Evolutionary conservation across 1,284 basidiomycete species (phyloP), one percentile per base, ranked within the genome.

Genomic region (Tilletia walkeri): DNA sequence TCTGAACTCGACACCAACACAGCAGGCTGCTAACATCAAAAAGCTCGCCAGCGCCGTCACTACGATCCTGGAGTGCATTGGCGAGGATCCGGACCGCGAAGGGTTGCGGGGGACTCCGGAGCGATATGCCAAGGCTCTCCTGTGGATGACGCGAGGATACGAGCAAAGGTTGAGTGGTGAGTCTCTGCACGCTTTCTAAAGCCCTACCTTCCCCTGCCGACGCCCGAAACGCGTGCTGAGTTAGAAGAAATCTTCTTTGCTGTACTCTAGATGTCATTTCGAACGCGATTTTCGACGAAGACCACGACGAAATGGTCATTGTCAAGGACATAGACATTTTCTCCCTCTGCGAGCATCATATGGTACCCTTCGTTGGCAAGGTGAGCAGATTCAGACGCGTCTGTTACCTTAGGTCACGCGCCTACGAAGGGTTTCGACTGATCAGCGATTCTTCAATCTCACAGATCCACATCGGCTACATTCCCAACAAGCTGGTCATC

Each of bases 71-170:
- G 94, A 98, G 81, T 97, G 95, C 83, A 94, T 99, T 72, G 96
- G 96, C 66, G 96, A 99, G 85, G 96, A 99, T 86, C 96, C 96
- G 1, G 89, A 94, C 81, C 88, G 96, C 56, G 93, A 95, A 80
- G 96, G 96, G 9, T 87, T 99, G 39, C 86, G 90, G 65, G 89
- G 90, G 76, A 99, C 96, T 0, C 96, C 96, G 16, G 93, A 95
- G 79, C 88, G 96, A 56, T 99, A 98, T 85, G 95, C 95, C 39
- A 92, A 99, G 84, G 95, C 96, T 38, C 86, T 99, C 68, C 89
- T 99, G 87, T 99, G 94, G 94, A 97, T 99, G 95, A 99, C 96
- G 47, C 91, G 92, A 81, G 96, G 96, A 2, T 99, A 99, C 85
- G 96, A 98, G 84, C 95, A 98, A 84, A 89, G 92, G 75, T 85